Evolutionary conservation across 2,329 filamentous ascomycete genomes (phyloP), one percentile per base, ranked within the genome.

Genomic region (Fusarium nisikadoi): DNA sequence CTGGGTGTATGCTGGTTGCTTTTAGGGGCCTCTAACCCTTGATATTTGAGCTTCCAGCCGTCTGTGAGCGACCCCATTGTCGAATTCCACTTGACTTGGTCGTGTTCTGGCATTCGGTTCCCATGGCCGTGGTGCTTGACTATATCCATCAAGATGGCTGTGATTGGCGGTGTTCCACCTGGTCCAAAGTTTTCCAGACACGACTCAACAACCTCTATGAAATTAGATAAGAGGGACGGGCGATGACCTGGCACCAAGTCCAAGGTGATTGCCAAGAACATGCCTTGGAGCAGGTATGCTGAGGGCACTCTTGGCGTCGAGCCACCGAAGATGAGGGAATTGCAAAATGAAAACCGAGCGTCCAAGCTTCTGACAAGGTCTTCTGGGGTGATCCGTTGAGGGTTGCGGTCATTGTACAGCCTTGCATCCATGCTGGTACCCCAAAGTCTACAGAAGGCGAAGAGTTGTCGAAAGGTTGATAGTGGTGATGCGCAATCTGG

Each of bases 391-490:
- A 70, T 66, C 38, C 56, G 54, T 36, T 36, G 67, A 41, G 60
- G 47, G 47, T 56, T 58, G 53, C 39, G 66, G 62, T 55, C 62
- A 54, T 68, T 59, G 54, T 72, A 68, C 41, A 72, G 19, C 38
- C 59, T 62, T 35, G 70, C 59, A 58, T 73, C 68, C 72, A 77
- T 72, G 56, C 71, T 76, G 20, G 67, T 49, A 13, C 77, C 75
- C 56, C 84, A 78, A 13, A 82, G 77, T 62, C 78, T 79, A 57
- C 81, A 79, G 41, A 85, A 81, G 8, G 78, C 73, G 65, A 81
- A 82, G 4, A 85, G 74, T 65, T 85, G 84, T 61, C 83, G 84
- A 62, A 85, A 84, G 2, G 81, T 83, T 42, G 79, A 80, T n/a
- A 84, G 62, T 8, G 82, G 79, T 39, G 84, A 81, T 23, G 74